A percentile compares a stretch with the other conserved stretches of the same genome.
These are phyloP conservation scores for Botrytis tulipae DNA, from an alignment of 2,329 filamentous ascomycete species.

Conservation along the genomic window DNA sequence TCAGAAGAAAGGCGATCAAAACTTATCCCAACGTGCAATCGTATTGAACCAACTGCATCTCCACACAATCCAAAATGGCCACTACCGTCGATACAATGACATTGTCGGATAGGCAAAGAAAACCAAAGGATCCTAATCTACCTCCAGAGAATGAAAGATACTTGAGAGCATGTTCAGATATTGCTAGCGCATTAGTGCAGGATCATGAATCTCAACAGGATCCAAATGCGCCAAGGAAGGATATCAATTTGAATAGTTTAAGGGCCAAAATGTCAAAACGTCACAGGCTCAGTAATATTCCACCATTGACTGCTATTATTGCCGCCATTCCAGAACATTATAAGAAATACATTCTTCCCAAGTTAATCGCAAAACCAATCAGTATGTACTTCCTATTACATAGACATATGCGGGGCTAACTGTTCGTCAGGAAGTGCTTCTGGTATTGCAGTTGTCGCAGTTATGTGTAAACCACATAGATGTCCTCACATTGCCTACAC, in stretches of 20 bases:
- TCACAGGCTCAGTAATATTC: constrained; percentile 82
- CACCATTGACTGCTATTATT: constrained; percentile 93
- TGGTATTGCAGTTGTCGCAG: constrained; percentile 95
- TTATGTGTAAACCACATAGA: constrained; percentile 98
- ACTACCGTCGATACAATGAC: constrained; percentile 60
- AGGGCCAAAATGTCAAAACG: constrained; percentile 89
- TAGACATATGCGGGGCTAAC: constrained; percentile 21
- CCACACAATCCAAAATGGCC: constrained; percentile 50
- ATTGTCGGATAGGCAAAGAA: constrained; percentile 49
- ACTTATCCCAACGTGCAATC: background rate
- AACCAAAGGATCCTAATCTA: constrained; percentile 70
- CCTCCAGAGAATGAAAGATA: constrained; percentile 93
- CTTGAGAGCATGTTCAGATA: constrained; percentile 90
- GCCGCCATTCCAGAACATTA: constrained; percentile 98
- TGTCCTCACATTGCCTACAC: constrained; percentile 98
- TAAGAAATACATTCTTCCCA: constrained; percentile 97
- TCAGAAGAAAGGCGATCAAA: background rate
- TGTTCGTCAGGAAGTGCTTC: constrained; percentile 73
- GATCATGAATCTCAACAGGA: constrained; percentile 84
- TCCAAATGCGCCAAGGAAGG: constrained; percentile 68
- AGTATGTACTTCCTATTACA: constrained; percentile 49
- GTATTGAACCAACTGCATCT: background rate
- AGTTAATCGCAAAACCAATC: constrained; percentile 95
- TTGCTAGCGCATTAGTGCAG: constrained; percentile 89
- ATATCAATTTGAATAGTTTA: constrained; percentile 89